phyloP scores from a whole-genome alignment of 768 basidiomycete genomes.

The Auricularia heimuer region DNA sequence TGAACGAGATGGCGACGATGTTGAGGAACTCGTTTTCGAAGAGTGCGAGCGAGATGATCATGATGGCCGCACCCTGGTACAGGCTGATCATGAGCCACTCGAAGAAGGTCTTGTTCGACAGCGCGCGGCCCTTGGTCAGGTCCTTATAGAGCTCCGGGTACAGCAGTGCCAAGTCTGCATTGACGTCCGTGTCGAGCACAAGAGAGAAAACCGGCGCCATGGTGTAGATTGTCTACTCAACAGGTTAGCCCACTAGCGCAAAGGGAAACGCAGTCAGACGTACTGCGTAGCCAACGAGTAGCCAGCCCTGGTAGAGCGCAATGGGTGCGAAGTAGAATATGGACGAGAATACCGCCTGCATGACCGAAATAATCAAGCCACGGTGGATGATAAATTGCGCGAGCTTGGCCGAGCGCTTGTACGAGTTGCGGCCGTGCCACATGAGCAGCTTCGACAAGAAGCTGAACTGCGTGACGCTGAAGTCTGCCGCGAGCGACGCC shows the following conservation, averaged over 20 bases:
- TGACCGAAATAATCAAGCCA: slow-evolving; percentile 92
- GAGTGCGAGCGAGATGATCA: slow-evolving; percentile 92
- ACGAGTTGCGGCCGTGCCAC: slow-evolving; percentile 98
- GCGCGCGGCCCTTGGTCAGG: slow-evolving; percentile 87
- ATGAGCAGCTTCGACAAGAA: slow-evolving; percentile 90
- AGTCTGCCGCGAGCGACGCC: slow-evolving; percentile 97
- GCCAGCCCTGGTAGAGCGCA: slow-evolving; percentile 94
- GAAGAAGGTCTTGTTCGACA: slow-evolving; percentile 98
- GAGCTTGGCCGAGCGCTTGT: slow-evolving; percentile 93
- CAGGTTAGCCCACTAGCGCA: not conserved
- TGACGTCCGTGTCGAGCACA: slow-evolving; percentile 91
- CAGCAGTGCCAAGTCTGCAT: slow-evolving; percentile 85
- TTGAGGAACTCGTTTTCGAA: slow-evolving; percentile 98
- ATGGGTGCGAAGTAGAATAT: slow-evolving; percentile 95
- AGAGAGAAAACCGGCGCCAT: slow-evolving; percentile 99
- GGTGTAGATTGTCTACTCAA: slow-evolving; percentile 63
- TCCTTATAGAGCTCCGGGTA: slow-evolving; percentile 99
- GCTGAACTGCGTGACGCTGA: slow-evolving; percentile 96
- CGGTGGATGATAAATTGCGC: slow-evolving; percentile 98
- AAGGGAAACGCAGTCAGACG: not conserved
- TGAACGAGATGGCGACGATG: slow-evolving; percentile 97
- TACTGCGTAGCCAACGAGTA: slow-evolving; percentile 86
- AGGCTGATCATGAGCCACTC: slow-evolving; percentile 95
- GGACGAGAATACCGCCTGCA: slow-evolving; percentile 93
- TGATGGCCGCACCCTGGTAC: slow-evolving; percentile 97